Conservation (phyloP, 2,329 filamentous ascomycete genomes). For the Thelonectria discophora region DNA sequence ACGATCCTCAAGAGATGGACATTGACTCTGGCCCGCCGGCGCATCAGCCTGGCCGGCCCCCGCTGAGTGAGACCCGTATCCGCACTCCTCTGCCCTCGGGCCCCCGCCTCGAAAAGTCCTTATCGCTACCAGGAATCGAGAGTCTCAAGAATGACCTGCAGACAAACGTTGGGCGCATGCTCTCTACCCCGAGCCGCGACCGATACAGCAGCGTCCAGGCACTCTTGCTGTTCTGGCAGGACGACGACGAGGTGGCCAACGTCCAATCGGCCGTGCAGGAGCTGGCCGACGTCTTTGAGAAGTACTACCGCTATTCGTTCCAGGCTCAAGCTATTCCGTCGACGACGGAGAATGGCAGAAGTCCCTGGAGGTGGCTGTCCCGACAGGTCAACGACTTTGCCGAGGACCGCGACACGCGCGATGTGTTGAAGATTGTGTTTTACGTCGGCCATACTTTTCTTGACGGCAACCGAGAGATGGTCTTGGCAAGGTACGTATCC, state of each 20-base stretch:
- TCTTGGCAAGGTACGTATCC: slow-evolving; percentile 60
- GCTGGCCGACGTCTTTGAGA: slow-evolving; percentile 59
- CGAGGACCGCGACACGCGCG: slow-evolving; percentile 62
- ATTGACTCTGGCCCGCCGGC: slow-evolving; percentile 53
- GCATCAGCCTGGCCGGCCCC: slow-evolving; percentile 50
- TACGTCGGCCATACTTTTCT: slow-evolving; percentile 65
- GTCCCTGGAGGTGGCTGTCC: slow-evolving; percentile 63
- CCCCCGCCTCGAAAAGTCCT: slow-evolving; percentile 61
- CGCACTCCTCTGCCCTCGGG: slow-evolving; percentile 66
- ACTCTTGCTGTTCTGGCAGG: slow-evolving; percentile 66
- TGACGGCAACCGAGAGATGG: slow-evolving; percentile 65
- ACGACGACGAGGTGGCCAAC: slow-evolving; percentile 56
- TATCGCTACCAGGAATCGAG: slow-evolving; percentile 60
- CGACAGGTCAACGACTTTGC: slow-evolving; percentile 62
- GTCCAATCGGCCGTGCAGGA: slow-evolving; percentile 57
- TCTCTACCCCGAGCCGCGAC: slow-evolving; percentile 59
- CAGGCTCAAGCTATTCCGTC: slow-evolving; percentile 61
- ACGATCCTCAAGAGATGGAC: slow-evolving; percentile 64
- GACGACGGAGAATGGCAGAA: slow-evolving; percentile 56
- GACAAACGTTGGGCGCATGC: slow-evolving; percentile 57
- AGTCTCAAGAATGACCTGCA: slow-evolving; percentile 63
- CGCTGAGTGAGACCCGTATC: slow-evolving; percentile 58
- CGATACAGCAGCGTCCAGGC: slow-evolving; percentile 63
- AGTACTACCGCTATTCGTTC: slow-evolving; percentile 61
- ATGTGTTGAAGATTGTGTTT: slow-evolving; percentile 67